Conservation (phyloP, 2,329 filamentous ascomycete species). For the Botryotinia narcissicola region DNA sequence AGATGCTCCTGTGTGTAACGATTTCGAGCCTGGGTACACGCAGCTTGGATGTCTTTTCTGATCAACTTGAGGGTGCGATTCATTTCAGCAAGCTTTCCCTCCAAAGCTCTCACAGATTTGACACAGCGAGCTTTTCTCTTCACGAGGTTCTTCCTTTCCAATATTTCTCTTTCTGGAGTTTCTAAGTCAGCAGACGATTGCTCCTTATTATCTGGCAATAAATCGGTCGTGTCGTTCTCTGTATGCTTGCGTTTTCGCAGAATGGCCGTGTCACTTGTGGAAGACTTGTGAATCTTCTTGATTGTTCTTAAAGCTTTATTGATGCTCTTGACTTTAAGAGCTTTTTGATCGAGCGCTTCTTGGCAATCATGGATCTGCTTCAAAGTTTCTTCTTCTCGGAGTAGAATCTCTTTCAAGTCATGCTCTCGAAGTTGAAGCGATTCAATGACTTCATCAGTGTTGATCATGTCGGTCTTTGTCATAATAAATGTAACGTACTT, state of each 20-base stretch:
- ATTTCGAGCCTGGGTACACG: background rate
- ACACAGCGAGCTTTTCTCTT: background rate
- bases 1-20: background rate
- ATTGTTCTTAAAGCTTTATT: too few species aligned
- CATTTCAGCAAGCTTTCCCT: background rate
- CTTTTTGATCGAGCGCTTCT: background rate
- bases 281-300: background rate
- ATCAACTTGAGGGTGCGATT: background rate
- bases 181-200: background rate
- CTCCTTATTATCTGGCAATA: background rate
- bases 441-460: background rate
- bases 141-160: background rate
- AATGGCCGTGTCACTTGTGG: background rate
- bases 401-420: background rate
- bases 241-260: background rate
- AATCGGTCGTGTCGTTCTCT: background rate
- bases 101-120: background rate
- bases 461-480: slow-evolving; percentile 6
- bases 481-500: slow-evolving; percentile 1
- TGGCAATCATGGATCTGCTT: background rate
- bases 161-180: background rate
- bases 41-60: background rate
- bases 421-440: background rate
- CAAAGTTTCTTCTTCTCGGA: background rate
- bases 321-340: background rate